A percentile compares a stretch with the other conserved stretches of the same genome.
Evolutionary conservation across 1,139 yeast genomes (phyloP).

Genomic region (Pichiaceae sp.): DNA sequence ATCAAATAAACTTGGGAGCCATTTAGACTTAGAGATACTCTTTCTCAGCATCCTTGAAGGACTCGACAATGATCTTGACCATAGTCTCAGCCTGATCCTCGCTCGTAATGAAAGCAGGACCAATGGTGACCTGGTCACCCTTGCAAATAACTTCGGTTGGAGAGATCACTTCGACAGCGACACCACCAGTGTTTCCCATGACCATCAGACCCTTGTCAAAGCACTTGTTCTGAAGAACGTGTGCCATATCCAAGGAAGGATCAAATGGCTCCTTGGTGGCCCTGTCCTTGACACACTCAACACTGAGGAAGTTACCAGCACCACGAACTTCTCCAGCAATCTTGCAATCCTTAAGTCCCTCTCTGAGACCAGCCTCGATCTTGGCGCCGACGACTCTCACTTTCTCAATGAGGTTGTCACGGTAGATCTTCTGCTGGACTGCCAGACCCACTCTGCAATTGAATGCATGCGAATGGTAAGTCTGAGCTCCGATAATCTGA

Average conservation of each 20-base stretch:
- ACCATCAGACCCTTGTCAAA: slow-evolving; percentile 35
- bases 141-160: slow-evolving; percentile 23
- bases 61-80: slow-evolving; percentile 24
- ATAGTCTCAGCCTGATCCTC: slow-evolving; percentile 38
- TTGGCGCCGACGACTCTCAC: slow-evolving; percentile 41
- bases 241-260: slow-evolving; percentile 26
- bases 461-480: slow-evolving; percentile 55
- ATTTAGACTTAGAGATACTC: slow-evolving; percentile 5
- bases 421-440: slow-evolving; percentile 43
- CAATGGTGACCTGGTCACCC: slow-evolving; percentile 44
- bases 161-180: slow-evolving; percentile 16
- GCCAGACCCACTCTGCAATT: slow-evolving; percentile 53
- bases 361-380: slow-evolving; percentile 35
- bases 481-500: slow-evolving; percentile 43
- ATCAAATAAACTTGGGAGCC: not conserved
- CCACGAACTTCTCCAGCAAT: slow-evolving; percentile 55
- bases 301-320: slow-evolving; percentile 51
- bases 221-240: slow-evolving; percentile 28
- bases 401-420: slow-evolving; percentile 37
- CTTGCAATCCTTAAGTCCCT: slow-evolving; percentile 25
- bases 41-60: slow-evolving; percentile 19
- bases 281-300: slow-evolving; percentile 46
- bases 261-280: slow-evolving; percentile 40
- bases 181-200: slow-evolving; percentile 37
- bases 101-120: slow-evolving; percentile 42